phyloP scores from a whole-genome alignment of 2,329 filamentous ascomycete genomes.

The Meredithiella fracta region DNA sequence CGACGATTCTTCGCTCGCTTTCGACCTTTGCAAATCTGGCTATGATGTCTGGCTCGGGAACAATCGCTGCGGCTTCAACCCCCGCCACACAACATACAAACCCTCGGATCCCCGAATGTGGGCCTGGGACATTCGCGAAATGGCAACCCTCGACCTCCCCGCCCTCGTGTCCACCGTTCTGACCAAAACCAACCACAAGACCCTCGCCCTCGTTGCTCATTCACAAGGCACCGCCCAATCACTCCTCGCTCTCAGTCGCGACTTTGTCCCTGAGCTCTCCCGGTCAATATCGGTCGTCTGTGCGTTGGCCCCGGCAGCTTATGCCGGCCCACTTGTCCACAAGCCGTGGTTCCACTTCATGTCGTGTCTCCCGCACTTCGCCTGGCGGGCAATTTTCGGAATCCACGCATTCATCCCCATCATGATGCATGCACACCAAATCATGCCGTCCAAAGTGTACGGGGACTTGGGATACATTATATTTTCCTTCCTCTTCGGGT shows the following conservation, averaged over 20 bases:
- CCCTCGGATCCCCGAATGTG: slow-evolving; percentile 79
- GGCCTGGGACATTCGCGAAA: slow-evolving; percentile 90
- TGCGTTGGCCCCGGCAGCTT: slow-evolving; percentile 75
- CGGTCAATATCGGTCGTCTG: slow-evolving; percentile 78
- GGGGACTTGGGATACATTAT: slow-evolving; percentile 74
- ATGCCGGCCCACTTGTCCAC: slow-evolving; percentile 70
- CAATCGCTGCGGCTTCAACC: slow-evolving; percentile 73
- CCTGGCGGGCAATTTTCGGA: slow-evolving; percentile 73
- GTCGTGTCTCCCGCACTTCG: slow-evolving; percentile 34
- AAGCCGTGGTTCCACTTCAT: slow-evolving; percentile 89
- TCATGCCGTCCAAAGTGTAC: slow-evolving; percentile 52
- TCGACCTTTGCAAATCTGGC: slow-evolving; percentile 79
- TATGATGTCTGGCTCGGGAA: slow-evolving; percentile 95
- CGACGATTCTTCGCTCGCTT: slow-evolving; percentile 77
- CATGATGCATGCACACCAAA: slow-evolving; percentile 70
- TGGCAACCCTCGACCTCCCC: slow-evolving; percentile 77
- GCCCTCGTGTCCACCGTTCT: slow-evolving; percentile 68
- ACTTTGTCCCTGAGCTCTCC: slow-evolving; percentile 72
- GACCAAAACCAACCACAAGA: slow-evolving; percentile 40
- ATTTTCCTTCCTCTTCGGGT: slow-evolving; percentile 78
- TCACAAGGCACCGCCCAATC: slow-evolving; percentile 85
- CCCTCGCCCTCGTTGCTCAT: slow-evolving; percentile 67
- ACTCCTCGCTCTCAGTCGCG: slow-evolving; percentile 73
- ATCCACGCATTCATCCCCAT: slow-evolving; percentile 86
- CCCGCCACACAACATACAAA: slow-evolving; percentile 54